Evolutionary conservation across 169 alveolate genomes (phyloP).

Genomic region (Condylostoma magnum): DNA sequence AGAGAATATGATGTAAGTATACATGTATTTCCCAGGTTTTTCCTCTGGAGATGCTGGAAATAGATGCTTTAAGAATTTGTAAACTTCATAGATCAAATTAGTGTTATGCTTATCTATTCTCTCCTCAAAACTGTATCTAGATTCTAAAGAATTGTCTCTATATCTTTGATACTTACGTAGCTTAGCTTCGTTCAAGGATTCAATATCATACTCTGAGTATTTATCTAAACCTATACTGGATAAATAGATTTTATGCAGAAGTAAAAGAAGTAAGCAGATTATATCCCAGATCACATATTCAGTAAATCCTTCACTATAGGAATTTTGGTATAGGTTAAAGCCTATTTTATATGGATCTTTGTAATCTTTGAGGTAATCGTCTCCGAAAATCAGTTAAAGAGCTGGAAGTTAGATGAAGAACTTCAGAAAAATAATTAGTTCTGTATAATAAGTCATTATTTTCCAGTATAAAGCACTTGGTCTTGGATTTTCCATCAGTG

Average conservation of each 20-base stretch:
- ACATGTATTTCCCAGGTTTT: constrained; percentile 44
- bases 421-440: background rate
- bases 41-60: background rate
- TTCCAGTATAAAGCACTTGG: background rate
- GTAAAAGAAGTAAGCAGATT: background rate
- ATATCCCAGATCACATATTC: constrained; percentile 2
- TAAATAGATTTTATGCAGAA: background rate
- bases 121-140: background rate
- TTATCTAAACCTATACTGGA: background rate
- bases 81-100: background rate
- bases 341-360: background rate
- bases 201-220: constrained; percentile 3
- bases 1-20: constrained; percentile 24
- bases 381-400: too few species aligned
- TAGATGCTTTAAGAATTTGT: background rate
- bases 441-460: background rate
- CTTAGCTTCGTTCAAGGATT: constrained; percentile 12
- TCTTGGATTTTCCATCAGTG: constrained; percentile 2
- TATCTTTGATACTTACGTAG: background rate
- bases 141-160: background rate
- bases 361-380: background rate
- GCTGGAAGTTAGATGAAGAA: background rate
- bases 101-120: background rate
- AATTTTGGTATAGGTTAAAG: background rate
- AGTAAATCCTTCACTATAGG: background rate